Evolutionary conservation across 2,329 filamentous ascomycete species (phyloP).

Genomic region (Penicillium polonicum): DNA sequence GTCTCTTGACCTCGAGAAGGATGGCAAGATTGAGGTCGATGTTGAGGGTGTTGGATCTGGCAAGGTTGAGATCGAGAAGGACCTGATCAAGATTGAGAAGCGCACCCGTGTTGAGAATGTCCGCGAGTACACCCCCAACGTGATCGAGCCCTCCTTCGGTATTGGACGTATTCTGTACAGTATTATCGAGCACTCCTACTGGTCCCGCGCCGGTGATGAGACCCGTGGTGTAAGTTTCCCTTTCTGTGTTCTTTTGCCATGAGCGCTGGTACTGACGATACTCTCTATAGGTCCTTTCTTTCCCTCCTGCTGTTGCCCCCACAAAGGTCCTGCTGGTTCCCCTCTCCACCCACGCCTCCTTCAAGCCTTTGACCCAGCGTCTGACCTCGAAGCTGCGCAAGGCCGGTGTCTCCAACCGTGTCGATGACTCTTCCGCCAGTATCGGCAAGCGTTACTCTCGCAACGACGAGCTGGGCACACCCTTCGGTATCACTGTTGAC

Average conservation of each 20-base stretch:
- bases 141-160: slow-evolving; percentile 96
- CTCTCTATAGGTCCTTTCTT: slow-evolving; percentile 61
- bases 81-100: slow-evolving; percentile 80
- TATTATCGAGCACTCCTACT: slow-evolving; percentile 92
- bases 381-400: slow-evolving; percentile 75
- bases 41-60: slow-evolving; percentile 67
- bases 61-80: slow-evolving; percentile 75
- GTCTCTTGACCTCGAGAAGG: slow-evolving; percentile 68
- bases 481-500: slow-evolving; percentile 89
- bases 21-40: slow-evolving; percentile 73
- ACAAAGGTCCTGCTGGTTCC: slow-evolving; percentile 94
- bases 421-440: slow-evolving; percentile 86
- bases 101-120: slow-evolving; percentile 77
- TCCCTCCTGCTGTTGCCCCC: slow-evolving; percentile 77
- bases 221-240: slow-evolving; percentile 72
- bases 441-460: slow-evolving; percentile 94
- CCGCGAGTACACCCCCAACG: slow-evolving; percentile 90
- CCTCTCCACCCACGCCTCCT: slow-evolving; percentile 75
- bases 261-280: slow-evolving; percentile 9
- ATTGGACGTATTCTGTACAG: slow-evolving; percentile 93
- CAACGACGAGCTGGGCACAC: slow-evolving; percentile 94
- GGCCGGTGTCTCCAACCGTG: slow-evolving; percentile 74
- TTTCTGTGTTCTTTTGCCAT: not conserved
- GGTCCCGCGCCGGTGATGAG: slow-evolving; percentile 81
- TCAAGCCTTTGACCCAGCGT: slow-evolving; percentile 71